Evolutionary conservation across 148 eudicot species (phyloP).

Genomic region (Spergularia marina): DNA sequence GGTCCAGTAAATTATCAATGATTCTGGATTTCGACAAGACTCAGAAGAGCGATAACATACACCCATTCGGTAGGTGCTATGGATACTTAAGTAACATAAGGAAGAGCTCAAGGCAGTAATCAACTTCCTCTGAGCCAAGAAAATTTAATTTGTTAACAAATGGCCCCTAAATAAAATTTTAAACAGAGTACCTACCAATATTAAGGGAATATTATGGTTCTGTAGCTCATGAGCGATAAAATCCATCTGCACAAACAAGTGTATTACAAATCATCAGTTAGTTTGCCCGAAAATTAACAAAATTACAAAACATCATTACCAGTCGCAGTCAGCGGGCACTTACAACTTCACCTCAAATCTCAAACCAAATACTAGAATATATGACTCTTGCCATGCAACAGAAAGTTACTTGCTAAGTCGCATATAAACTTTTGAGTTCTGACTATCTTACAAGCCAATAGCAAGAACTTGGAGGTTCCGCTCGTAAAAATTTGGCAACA

Average conservation of each 20-base stretch:
- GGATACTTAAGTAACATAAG: slow-evolving; percentile 1
- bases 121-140: neutral
- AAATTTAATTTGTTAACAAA: neutral
- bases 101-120: neutral
- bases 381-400: too few species aligned
- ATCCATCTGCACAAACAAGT: slow-evolving; percentile 48
- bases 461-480: too few species aligned
- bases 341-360: neutral
- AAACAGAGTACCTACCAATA: slow-evolving; percentile 51
- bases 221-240: slow-evolving; percentile 60
- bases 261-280: slow-evolving; percentile 5
- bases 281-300: neutral
- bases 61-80: neutral
- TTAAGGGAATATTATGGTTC: slow-evolving; percentile 47
- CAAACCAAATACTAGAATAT: neutral
- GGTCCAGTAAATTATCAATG: too few species aligned
- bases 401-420: too few species aligned
- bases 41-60: neutral
- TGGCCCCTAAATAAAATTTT: neutral
- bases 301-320: neutral
- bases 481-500: too few species aligned
- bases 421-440: too few species aligned
- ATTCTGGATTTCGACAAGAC: neutral
- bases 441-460: too few species aligned
- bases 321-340: neutral